These are phyloP conservation scores for Rosa multiflora DNA, from an alignment of 306 rosid species.

Conservation along the genomic window DNA sequence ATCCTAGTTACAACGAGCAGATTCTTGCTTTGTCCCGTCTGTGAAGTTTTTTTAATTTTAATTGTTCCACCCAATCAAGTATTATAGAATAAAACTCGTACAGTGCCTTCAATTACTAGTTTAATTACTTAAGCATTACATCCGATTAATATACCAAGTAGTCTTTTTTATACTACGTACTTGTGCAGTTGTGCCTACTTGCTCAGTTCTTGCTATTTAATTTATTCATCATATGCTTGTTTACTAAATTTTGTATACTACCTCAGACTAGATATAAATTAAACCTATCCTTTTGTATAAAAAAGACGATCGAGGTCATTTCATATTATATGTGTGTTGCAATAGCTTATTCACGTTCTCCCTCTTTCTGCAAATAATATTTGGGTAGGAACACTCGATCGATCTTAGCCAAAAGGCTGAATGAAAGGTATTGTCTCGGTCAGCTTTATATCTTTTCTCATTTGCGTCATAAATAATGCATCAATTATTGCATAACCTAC, in stretches of 20 bases:
- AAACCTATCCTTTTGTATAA: not conserved
- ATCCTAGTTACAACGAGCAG: slow-evolving; percentile 16
- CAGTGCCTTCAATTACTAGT: not conserved
- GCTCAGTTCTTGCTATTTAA: not conserved
- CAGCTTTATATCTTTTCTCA: not conserved
- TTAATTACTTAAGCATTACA: not conserved
- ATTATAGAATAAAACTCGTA: not conserved
- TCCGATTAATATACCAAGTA: too few species aligned
- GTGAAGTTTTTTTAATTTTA: slow-evolving; percentile 24
- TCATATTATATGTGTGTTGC: not conserved
- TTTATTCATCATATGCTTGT: not conserved
- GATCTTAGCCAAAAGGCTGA: not conserved
- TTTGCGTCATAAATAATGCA: not conserved
- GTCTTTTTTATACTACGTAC: too few species aligned
- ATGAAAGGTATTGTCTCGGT: not conserved
- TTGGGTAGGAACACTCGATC: too few species aligned
- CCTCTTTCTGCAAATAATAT: too few species aligned
- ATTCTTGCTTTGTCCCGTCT: slow-evolving; percentile 61
- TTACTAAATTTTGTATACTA: too few species aligned
- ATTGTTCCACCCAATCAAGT: not conserved
- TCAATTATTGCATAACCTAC: too few species aligned
- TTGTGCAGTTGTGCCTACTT: too few species aligned
- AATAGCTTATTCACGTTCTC: not conserved
- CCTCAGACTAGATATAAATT: not conserved
- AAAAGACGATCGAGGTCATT: not conserved